Conservation (phyloP, 2,329 filamentous ascomycete species). For the Allantophomopsis cytisporea region DNA sequence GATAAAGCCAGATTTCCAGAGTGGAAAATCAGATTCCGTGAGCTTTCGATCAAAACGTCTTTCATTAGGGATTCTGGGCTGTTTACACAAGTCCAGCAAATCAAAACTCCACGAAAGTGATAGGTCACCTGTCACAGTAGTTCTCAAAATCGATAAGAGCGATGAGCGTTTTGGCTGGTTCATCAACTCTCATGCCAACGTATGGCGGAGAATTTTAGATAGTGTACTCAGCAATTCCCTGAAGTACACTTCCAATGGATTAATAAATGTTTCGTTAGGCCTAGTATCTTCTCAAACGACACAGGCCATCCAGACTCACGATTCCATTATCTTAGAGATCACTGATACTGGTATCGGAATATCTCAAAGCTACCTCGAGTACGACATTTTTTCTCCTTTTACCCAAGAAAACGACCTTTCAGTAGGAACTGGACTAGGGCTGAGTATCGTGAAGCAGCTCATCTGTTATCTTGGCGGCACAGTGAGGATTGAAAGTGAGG, state of each 20-base stretch:
- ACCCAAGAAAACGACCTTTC: constrained; percentile 47
- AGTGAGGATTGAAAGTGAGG: constrained; percentile 40
- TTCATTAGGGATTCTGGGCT: constrained; percentile 1
- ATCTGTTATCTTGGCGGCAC: constrained; percentile 44
- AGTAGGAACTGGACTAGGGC: constrained; percentile 45
- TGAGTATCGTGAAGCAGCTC: constrained; percentile 49
- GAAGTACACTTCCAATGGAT: constrained; percentile 43
- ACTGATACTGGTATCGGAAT: constrained; percentile 54
- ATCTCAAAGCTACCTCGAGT: constrained; percentile 43
- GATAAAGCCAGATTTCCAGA: constrained; percentile 12
- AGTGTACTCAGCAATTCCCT: constrained; percentile 49
- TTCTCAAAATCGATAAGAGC: constrained; percentile 29
- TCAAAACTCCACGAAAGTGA: neutral
- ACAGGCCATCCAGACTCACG: constrained; percentile 6
- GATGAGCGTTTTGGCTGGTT: constrained; percentile 32
- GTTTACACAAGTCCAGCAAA: constrained; percentile 9
- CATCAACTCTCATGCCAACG: constrained; percentile 40
- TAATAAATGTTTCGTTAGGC: constrained; percentile 28
- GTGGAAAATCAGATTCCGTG: neutral
- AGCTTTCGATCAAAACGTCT: neutral
- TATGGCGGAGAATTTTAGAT: constrained; percentile 37
- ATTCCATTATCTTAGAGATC: constrained; percentile 26
- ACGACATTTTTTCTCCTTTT: constrained; percentile 47
- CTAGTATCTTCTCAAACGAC: constrained; percentile 2
- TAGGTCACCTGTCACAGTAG: constrained; percentile 23